Evolutionary conservation across 2,329 filamentous ascomycete genomes (phyloP).

Genomic region (Alternaria hordeiaustralica): DNA sequence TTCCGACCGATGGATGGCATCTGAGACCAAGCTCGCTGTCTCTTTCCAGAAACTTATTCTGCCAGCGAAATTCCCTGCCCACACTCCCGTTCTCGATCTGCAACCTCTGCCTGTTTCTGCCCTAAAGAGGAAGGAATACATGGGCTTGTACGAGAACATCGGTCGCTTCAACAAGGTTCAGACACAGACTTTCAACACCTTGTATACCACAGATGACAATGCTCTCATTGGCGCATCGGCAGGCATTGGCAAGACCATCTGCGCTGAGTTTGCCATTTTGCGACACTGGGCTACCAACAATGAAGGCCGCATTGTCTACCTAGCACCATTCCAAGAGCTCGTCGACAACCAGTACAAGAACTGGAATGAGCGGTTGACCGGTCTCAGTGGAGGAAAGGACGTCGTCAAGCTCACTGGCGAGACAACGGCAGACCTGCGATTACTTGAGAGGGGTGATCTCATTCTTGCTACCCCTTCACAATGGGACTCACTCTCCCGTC

Average conservation of each 20-base stretch:
- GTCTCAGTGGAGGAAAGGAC: conserved; percentile 80
- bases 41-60: conserved; percentile 95
- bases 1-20: conserved; percentile 98
- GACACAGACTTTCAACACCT: conserved; percentile 93
- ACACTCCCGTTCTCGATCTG: conserved; percentile 89
- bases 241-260: conserved; percentile 95
- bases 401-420: conserved; percentile 95
- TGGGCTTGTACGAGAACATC: conserved; percentile 81
- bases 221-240: conserved; percentile 92
- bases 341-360: conserved; percentile 82
- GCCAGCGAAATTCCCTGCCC: conserved; percentile 92
- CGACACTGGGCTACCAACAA: conserved; percentile 81
- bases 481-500: conserved; percentile 94
- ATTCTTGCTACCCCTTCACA: conserved; percentile 91
- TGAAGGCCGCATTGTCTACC: conserved; percentile 83
- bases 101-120: conserved; percentile 90
- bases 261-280: conserved; percentile 90
- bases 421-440: conserved; percentile 85
- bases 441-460: conserved; percentile 85
- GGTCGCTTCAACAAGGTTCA: conserved; percentile 96
- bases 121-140: conserved; percentile 83
- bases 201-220: conserved; percentile 91
- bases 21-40: conserved; percentile 89
- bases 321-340: conserved; percentile 93
- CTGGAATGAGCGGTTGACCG: conserved; percentile 79